A percentile compares a stretch with the other conserved stretches of the same genome.
phyloP scores from a whole-genome alignment of 441 rosid genomes.

The Aquilaria agallochum region DNA sequence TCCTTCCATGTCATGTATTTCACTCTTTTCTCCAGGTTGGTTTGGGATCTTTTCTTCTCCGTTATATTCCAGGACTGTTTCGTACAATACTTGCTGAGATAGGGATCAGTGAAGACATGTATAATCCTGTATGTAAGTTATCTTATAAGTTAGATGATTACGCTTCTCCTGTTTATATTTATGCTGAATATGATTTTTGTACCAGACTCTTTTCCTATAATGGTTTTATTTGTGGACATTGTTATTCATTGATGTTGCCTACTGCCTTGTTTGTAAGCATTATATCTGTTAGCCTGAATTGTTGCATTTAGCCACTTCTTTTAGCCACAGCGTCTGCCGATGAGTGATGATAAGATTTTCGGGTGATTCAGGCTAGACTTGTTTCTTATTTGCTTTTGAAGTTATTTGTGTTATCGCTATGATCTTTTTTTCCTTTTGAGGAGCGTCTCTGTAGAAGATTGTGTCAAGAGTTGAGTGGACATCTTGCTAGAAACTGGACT shows the following conservation, averaged over 20 bases:
- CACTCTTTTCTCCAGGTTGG: constrained; percentile 57
- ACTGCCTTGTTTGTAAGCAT: no score
- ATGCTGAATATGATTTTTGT: neutral
- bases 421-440: no score
- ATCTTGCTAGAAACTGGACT: constrained; percentile 5
- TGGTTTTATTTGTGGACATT: no score
- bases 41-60: constrained; percentile 77
- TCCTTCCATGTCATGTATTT: neutral
- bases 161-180: constrained; percentile 1
- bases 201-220: no score
- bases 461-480: no score
- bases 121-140: constrained; percentile 95
- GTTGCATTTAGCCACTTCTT: no score
- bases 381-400: neutral
- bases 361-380: no score
- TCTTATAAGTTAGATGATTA: constrained; percentile 10
- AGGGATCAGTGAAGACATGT: constrained; percentile 91
- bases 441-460: no score
- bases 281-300: no score
- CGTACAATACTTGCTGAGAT: constrained; percentile 56
- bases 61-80: constrained; percentile 62
- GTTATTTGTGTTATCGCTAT: neutral
- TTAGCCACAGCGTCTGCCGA: no score
- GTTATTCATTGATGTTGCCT: no score
- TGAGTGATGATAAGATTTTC: no score